Conservation (phyloP, 73 alveolate genomes). For the Durusdinium trenchii region DNA sequence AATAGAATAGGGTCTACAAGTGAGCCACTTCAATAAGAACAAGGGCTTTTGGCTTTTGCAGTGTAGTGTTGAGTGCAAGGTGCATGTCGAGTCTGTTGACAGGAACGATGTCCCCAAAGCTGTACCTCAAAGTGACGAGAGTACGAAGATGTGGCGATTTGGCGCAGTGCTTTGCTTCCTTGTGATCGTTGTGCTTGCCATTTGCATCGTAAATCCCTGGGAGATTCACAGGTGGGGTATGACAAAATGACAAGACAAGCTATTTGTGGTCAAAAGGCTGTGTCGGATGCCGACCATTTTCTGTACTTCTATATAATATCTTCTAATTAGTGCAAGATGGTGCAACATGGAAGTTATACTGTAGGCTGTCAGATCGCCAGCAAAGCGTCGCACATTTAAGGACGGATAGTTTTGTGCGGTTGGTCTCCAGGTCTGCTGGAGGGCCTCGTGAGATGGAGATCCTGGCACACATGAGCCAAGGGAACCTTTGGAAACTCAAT, state of each 20-base stretch:
- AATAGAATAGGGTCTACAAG: neutral
- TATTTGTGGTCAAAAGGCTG: too few relatives aligned
- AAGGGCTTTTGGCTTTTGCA: too few relatives aligned
- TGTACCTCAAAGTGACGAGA: conserved; percentile 13
- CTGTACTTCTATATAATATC: too few relatives aligned
- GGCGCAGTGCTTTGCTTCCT: neutral
- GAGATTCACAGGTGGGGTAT: conserved; percentile 6
- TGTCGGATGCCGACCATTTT: too few relatives aligned
- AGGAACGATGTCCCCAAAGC: conserved; percentile 30
- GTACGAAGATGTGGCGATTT: conserved; percentile 44
- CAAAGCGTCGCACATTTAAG: too few relatives aligned
- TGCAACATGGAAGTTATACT: too few relatives aligned
- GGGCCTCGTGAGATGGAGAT: conserved; percentile 74
- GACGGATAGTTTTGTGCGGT: neutral
- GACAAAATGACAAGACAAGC: too few relatives aligned
- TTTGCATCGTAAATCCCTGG: conserved; percentile 7
- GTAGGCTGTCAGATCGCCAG: too few relatives aligned
- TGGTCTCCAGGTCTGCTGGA: neutral
- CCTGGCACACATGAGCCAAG: conserved; percentile 66
- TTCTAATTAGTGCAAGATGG: too few relatives aligned
- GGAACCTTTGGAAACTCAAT: neutral
- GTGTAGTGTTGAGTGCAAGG: too few relatives aligned
- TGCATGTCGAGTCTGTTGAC: neutral
- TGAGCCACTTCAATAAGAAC: neutral
- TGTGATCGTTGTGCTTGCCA: neutral